Evolutionary conservation across 768 basidiomycete genomes (phyloP).

Genomic region (Lentinus tigrinus): DNA sequence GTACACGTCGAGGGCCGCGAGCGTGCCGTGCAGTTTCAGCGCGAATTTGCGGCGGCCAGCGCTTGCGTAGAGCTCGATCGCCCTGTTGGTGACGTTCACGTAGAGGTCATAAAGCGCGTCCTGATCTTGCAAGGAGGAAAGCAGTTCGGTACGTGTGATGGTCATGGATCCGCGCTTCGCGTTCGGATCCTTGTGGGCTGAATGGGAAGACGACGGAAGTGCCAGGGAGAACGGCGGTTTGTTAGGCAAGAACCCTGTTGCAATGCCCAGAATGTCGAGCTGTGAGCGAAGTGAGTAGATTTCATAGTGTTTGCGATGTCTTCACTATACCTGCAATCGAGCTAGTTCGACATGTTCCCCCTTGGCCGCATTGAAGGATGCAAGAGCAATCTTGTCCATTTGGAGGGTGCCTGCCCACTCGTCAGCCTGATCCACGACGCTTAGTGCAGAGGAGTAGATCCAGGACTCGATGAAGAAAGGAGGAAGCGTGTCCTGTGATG

Average conservation of each 20-base stretch:
- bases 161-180: conserved; percentile 25
- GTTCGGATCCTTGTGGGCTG: conserved; percentile 16
- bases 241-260: conserved; percentile 66
- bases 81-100: conserved; percentile 67
- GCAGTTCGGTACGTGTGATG: conserved; percentile 63
- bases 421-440: conserved; percentile 78
- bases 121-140: conserved; percentile 51
- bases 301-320: not conserved
- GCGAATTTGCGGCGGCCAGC: conserved; percentile 87
- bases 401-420: conserved; percentile 57
- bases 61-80: conserved; percentile 81
- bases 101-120: conserved; percentile 80
- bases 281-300: conserved; percentile 30
- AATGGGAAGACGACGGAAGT: conserved; percentile 20
- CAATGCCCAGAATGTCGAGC: conserved; percentile 86
- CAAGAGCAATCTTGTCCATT: conserved; percentile 46
- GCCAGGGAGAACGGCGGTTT: conserved; percentile 71
- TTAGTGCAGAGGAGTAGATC: conserved; percentile 88
- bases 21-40: conserved; percentile 76
- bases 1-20: conserved; percentile 89
- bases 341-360: conserved; percentile 93
- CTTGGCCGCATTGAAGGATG: conserved; percentile 68
- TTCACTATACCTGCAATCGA: conserved; percentile 65
- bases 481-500: conserved; percentile 48
- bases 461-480: conserved; percentile 86